Conservation (phyloP, 2,329 filamentous ascomycete genomes). For the Neonectria neomacrospora region DNA sequence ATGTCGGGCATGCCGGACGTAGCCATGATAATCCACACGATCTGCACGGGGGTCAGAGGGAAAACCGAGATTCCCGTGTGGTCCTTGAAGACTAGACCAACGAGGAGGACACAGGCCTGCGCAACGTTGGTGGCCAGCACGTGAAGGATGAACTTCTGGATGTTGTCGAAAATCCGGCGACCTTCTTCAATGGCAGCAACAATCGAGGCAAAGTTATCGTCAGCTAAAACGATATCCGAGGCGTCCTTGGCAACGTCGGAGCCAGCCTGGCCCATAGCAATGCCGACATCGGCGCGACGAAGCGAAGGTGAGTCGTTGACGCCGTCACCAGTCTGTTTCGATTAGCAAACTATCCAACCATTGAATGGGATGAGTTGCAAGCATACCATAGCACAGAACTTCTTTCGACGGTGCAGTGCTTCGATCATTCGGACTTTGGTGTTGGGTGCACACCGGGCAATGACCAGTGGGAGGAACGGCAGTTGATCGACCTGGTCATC, state of each 20-base stretch:
- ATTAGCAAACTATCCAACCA: slow-evolving; percentile 20
- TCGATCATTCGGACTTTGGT: slow-evolving; percentile 83
- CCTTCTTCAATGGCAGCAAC: slow-evolving; percentile 78
- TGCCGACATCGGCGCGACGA: slow-evolving; percentile 76
- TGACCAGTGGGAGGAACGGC: slow-evolving; percentile 72
- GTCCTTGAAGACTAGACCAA: slow-evolving; percentile 80
- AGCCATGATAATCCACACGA: slow-evolving; percentile 85
- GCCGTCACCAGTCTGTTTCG: slow-evolving; percentile 70
- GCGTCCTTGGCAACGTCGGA: slow-evolving; percentile 73
- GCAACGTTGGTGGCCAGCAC: slow-evolving; percentile 77
- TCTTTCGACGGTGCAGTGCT: slow-evolving; percentile 72
- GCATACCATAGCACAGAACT: slow-evolving; percentile 72
- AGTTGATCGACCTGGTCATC: slow-evolving; percentile 73
- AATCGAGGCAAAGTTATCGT: slow-evolving; percentile 80
- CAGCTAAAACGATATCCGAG: slow-evolving; percentile 75
- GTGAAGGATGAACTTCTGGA: slow-evolving; percentile 79
- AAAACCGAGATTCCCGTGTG: slow-evolving; percentile 73
- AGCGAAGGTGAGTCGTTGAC: slow-evolving; percentile 80
- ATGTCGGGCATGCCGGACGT: slow-evolving; percentile 81
- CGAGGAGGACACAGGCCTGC: slow-evolving; percentile 74
- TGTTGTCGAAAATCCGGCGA: slow-evolving; percentile 78
- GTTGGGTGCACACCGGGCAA: slow-evolving; percentile 75
- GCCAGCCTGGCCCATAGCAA: slow-evolving; percentile 72
- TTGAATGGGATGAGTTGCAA: not conserved
- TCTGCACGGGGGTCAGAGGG: slow-evolving; percentile 78